Conservation (phyloP, 257 asterid species). For the Capsicum chinense region DNA sequence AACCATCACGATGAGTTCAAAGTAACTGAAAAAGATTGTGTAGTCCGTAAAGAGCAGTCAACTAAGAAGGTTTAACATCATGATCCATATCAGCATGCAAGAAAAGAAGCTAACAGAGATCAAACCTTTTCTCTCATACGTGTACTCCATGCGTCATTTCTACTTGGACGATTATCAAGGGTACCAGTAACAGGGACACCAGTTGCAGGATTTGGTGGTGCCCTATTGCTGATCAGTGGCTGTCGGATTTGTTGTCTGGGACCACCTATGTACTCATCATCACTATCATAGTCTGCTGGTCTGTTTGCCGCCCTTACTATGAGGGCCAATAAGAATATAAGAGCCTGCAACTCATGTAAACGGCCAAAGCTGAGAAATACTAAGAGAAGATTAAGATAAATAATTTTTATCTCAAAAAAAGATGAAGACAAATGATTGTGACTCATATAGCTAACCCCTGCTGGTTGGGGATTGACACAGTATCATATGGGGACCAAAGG, state of each 20-base stretch:
- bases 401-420: background rate
- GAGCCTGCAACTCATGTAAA: constrained; percentile 64
- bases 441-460: background rate
- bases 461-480: background rate
- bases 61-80: background rate
- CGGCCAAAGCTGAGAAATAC: background rate
- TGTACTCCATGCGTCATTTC: constrained; percentile 97
- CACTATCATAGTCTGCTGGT: constrained; percentile 95
- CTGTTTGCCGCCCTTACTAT: constrained; percentile 84
- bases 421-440: background rate
- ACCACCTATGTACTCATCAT: constrained; percentile 79
- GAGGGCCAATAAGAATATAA: constrained; percentile 86
- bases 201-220: constrained; percentile 63
- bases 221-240: constrained; percentile 70
- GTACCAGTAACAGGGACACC: constrained; percentile 75
- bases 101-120: background rate
- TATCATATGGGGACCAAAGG: background rate
- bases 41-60: background rate
- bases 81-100: constrained; percentile 22
- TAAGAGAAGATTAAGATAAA: background rate
- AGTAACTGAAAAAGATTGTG: background rate
- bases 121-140: constrained; percentile 97
- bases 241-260: constrained; percentile 91
- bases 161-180: constrained; percentile 86
- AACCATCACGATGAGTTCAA: background rate